These are phyloP conservation scores for Debaryomyces prosopidis DNA, from an alignment of 805 yeast species.

Conservation along the genomic window DNA sequence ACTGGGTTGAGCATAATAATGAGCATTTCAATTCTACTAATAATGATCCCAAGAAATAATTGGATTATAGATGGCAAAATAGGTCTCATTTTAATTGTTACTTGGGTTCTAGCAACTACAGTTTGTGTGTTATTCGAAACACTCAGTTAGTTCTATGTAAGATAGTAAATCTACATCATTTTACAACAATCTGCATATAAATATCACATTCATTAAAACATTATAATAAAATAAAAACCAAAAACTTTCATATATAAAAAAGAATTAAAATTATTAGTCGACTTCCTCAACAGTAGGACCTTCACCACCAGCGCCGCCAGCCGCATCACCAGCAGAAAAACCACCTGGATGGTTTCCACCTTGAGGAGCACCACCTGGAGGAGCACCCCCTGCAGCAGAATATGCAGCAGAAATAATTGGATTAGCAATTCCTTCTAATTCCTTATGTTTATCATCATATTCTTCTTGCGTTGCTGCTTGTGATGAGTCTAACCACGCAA, in stretches of 20 bases:
- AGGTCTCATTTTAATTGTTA: constrained; percentile 29
- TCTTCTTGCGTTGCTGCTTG: constrained; percentile 44
- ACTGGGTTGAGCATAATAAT: constrained; percentile 19
- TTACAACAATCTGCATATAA: neutral
- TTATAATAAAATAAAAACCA: neutral
- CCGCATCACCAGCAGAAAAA: constrained; percentile 13
- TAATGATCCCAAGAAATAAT: constrained; percentile 18
- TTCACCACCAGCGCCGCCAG: constrained; percentile 28
- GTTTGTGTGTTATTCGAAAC: constrained; percentile 26
- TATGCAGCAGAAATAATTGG: constrained; percentile 39
- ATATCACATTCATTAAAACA: neutral
- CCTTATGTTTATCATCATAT: constrained; percentile 40
- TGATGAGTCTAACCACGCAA: constrained; percentile 39
- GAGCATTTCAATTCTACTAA: constrained; percentile 20
- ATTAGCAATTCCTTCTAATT: constrained; percentile 40
- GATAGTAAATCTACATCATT: neutral
- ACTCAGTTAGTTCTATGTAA: neutral
- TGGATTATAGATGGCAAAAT: constrained; percentile 37
- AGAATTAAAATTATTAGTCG: constrained; percentile 21
- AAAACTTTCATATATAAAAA: neutral
- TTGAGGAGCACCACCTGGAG: constrained; percentile 32
- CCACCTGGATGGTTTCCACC: constrained; percentile 33
- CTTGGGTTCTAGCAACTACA: constrained; percentile 30
- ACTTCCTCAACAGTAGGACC: constrained; percentile 47
- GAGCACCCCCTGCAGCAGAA: constrained; percentile 28